phyloP scores from a whole-genome alignment of 2,329 filamentous ascomycete genomes.

The Teratosphaeriaceae sp. region DNA sequence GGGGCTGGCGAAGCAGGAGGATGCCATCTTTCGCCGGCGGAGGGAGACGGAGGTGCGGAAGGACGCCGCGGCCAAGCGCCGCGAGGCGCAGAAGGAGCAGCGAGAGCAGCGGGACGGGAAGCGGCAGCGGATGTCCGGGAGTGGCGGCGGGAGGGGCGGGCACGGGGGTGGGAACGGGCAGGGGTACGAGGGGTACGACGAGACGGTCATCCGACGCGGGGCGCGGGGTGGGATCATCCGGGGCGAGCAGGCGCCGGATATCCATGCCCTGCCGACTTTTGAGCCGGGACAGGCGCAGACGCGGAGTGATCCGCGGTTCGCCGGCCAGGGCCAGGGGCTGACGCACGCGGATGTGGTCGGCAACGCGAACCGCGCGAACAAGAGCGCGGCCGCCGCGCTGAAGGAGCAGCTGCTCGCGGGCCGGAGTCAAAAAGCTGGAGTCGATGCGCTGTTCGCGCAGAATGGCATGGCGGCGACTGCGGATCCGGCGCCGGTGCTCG shows the following conservation, averaged over 20 bases:
- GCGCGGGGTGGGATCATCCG: slow-evolving; percentile 26
- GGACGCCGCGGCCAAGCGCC: slow-evolving; percentile 70
- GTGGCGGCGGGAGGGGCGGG: slow-evolving; percentile 11
- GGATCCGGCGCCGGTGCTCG: slow-evolving; percentile 52
- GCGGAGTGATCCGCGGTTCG: slow-evolving; percentile 43
- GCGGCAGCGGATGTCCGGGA: slow-evolving; percentile 23
- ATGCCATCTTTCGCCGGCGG: slow-evolving; percentile 82
- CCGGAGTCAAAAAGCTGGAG: slow-evolving; percentile 24
- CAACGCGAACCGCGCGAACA: slow-evolving; percentile 76
- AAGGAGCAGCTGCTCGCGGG: slow-evolving; percentile 65
- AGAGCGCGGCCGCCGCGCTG: slow-evolving; percentile 83
- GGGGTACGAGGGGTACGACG: slow-evolving; percentile 26
- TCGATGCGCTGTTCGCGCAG: slow-evolving; percentile 23
- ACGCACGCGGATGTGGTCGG: slow-evolving; percentile 80
- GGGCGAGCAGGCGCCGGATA: slow-evolving; percentile 29
- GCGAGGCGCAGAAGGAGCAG: slow-evolving; percentile 62
- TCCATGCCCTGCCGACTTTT: slow-evolving; percentile 49
- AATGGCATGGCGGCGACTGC: slow-evolving; percentile 30
- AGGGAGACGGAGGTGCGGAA: slow-evolving; percentile 79
- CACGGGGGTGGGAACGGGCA: too few relatives aligned
- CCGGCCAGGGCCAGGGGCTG: slow-evolving; percentile 41
- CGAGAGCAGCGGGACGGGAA: slow-evolving; percentile 35
- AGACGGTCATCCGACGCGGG: slow-evolving; percentile 28
- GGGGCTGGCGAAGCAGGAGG: slow-evolving; percentile 86
- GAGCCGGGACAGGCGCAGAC: slow-evolving; percentile 48